Conservation (phyloP, 1,284 basidiomycete species). For the Irpex sp. region DNA sequence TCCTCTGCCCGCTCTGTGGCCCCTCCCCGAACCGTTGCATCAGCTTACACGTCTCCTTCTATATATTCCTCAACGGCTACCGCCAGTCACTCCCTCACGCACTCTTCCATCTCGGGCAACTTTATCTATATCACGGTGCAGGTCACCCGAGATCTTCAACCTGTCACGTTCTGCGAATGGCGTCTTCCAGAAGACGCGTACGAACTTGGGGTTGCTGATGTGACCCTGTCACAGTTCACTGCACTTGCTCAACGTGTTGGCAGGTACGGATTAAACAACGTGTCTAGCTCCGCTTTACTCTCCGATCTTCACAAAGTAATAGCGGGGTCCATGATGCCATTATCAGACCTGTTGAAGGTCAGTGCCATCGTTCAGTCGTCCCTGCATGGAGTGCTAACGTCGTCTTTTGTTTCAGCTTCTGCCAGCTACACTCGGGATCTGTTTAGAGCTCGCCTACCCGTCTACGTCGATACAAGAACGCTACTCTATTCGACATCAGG, state of each 20-base stretch:
- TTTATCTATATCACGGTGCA: conserved; percentile 87
- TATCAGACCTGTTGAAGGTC: conserved; percentile 72
- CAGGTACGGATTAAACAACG: conserved; percentile 27
- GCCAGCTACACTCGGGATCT: conserved; percentile 69
- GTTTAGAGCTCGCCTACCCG: conserved; percentile 76
- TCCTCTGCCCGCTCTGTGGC: conserved; percentile 22
- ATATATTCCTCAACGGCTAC: conserved; percentile 41
- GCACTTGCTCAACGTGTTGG: conserved; percentile 53
- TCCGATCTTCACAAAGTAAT: conserved; percentile 56
- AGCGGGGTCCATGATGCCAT: conserved; percentile 57
- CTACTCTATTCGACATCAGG: conserved; percentile 41
- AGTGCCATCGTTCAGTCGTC: conserved; percentile 15
- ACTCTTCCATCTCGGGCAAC: conserved; percentile 84
- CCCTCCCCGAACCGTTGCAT: conserved; percentile 32
- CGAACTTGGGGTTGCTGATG: conserved; percentile 78
- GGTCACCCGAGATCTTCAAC: conserved; percentile 85
- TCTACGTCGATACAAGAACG: conserved; percentile 37
- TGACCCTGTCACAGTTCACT: conserved; percentile 78
- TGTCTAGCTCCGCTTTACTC: conserved; percentile 26
- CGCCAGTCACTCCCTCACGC: conserved; percentile 56
- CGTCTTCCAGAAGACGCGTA: conserved; percentile 69
- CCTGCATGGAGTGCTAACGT: neutral
- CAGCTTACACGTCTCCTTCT: conserved; percentile 63
- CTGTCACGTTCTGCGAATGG: conserved; percentile 76
- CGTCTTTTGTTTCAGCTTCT: conserved; percentile 46